Evolutionary conservation across 2,329 filamentous ascomycete genomes (phyloP).

Genomic region (Stylonectria norvegica): DNA sequence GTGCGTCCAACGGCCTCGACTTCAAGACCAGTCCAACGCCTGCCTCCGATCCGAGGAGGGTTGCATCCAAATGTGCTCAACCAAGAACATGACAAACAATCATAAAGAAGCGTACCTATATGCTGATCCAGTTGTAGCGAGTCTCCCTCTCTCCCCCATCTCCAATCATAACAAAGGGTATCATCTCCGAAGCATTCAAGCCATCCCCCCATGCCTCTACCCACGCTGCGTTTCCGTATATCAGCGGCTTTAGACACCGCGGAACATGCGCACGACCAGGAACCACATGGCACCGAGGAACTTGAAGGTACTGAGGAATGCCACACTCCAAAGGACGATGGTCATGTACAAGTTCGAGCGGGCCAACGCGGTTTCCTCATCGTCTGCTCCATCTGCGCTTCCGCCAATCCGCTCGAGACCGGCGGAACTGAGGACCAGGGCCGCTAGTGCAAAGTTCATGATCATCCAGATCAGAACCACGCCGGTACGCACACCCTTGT

Average conservation of each 20-base stretch:
- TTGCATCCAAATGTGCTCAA: constrained; percentile 11
- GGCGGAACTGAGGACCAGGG: constrained; percentile 80
- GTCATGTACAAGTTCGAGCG: constrained; percentile 80
- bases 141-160: background rate
- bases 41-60: constrained; percentile 9
- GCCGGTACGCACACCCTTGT: constrained; percentile 88
- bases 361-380: constrained; percentile 43
- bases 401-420: constrained; percentile 74
- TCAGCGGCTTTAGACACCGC: constrained; percentile 52
- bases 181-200: constrained; percentile 18
- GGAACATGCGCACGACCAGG: constrained; percentile 82
- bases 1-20: constrained; percentile 18
- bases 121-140: constrained; percentile 13
- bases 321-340: constrained; percentile 86
- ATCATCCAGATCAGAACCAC: constrained; percentile 97
- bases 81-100: constrained; percentile 11
- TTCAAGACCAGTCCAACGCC: too few species aligned
- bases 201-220: background rate
- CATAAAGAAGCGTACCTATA: constrained; percentile 14
- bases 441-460: constrained; percentile 83
- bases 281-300: constrained; percentile 91
- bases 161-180: constrained; percentile 26
- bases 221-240: background rate
- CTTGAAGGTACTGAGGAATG: constrained; percentile 77
- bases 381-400: constrained; percentile 37